A percentile compares a stretch with the other conserved stretches of the same genome.
Evolutionary conservation across 2,329 filamentous ascomycete genomes (phyloP).

Genomic region (Aspergillus pseudotamarii): DNA sequence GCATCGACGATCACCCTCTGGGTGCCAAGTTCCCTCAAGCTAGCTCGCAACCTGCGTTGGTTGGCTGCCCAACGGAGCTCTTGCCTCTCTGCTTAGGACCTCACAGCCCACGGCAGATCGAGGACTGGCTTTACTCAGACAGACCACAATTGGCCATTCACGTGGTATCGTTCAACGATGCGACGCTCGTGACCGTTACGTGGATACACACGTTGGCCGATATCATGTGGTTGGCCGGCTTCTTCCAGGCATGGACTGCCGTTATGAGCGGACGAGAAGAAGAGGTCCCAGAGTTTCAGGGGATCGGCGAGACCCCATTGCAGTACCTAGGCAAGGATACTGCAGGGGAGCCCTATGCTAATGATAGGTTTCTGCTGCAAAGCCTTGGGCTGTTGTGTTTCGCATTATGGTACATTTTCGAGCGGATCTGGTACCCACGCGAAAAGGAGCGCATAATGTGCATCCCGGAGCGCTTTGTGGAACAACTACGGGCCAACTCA

Average conservation of each 20-base stretch:
- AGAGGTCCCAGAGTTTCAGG: constrained; percentile 43
- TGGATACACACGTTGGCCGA: constrained; percentile 55
- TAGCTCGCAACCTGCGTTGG: constrained; percentile 32
- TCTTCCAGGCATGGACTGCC: constrained; percentile 52
- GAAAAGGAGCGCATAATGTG: constrained; percentile 43
- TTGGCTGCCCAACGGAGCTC: constrained; percentile 15
- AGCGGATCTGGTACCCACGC: constrained; percentile 30
- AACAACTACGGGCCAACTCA: constrained; percentile 28
- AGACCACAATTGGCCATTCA: constrained; percentile 53
- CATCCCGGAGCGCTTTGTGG: constrained; percentile 39
- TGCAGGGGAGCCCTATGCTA: neutral
- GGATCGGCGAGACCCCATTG: constrained; percentile 41
- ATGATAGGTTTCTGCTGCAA: neutral
- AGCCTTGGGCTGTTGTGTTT: constrained; percentile 24
- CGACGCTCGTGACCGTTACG: constrained; percentile 51
- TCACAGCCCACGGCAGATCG: constrained; percentile 27
- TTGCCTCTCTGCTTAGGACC: neutral
- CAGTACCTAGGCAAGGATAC: constrained; percentile 20
- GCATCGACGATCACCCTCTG: constrained; percentile 46
- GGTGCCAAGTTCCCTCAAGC: constrained; percentile 42
- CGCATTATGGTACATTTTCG: constrained; percentile 35
- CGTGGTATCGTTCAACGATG: constrained; percentile 53
- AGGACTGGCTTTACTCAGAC: constrained; percentile 48
- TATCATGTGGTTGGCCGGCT: constrained; percentile 45
- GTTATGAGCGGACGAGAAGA: constrained; percentile 48